These are phyloP conservation scores for Ustanciosporium gigantosporum DNA, from an alignment of 1,284 basidiomycete species.

Conservation along the genomic window DNA sequence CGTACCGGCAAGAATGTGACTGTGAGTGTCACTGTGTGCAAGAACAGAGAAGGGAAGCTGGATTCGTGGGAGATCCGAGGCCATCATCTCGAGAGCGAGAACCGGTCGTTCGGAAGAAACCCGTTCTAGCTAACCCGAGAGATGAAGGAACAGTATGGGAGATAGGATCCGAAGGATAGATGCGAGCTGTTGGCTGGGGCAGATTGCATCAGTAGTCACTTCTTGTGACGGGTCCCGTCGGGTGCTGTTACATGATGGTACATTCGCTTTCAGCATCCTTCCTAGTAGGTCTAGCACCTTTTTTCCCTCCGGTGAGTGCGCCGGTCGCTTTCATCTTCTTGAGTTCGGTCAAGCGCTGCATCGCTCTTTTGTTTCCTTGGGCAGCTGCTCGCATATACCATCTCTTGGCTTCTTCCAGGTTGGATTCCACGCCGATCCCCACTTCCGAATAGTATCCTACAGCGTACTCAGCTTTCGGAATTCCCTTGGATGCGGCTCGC, in stretches of 20 bases:
- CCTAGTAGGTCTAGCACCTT: conserved; percentile 46
- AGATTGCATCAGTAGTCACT: no score
- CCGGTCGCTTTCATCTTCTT: conserved; percentile 58
- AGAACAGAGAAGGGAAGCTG: no score
- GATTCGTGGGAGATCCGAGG: no score
- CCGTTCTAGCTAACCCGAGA: no score
- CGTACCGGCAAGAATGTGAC: no score
- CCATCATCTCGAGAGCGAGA: no score
- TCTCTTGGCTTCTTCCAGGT: conserved; percentile 90
- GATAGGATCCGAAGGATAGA: no score
- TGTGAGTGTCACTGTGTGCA: no score
- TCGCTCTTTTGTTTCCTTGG: conserved; percentile 90
- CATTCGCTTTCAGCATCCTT: conserved; percentile 54
- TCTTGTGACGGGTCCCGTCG: no score
- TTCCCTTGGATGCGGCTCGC: conserved; percentile 62
- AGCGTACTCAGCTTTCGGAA: conserved; percentile 73
- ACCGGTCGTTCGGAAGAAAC: no score
- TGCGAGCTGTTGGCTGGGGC: no score
- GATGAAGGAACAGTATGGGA: no score
- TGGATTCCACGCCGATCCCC: conserved; percentile 94
- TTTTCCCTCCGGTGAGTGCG: conserved; percentile 26
- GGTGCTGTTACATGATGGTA: conserved; percentile 43
- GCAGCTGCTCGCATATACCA: conserved; percentile 91
- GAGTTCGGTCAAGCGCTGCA: conserved; percentile 86
- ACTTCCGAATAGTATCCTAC: conserved; percentile 89